Conservation (phyloP, 1,284 basidiomycete genomes). For the Ceratobasidium sp. region DNA sequence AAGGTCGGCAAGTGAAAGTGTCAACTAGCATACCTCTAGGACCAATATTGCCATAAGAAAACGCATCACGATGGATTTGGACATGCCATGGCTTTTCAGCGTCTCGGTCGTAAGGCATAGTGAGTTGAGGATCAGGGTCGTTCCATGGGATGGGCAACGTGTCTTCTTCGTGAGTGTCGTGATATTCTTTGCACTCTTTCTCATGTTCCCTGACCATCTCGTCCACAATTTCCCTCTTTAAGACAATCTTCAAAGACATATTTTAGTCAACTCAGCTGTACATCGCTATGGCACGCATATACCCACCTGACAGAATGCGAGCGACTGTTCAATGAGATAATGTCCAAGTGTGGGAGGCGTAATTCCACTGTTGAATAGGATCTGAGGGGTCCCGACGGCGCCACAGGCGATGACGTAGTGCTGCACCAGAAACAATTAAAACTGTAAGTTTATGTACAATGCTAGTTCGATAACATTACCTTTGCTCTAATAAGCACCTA, state of each 20-base stretch:
- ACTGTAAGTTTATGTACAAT: neutral
- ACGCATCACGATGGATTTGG: conserved; percentile 59
- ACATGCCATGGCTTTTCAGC: neutral
- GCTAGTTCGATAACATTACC: neutral
- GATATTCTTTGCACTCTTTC: conserved; percentile 51
- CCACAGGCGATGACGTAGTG: conserved; percentile 43
- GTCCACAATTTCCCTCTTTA: neutral
- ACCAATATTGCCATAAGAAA: conserved; percentile 55
- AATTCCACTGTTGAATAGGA: conserved; percentile 42
- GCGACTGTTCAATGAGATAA: conserved; percentile 44
- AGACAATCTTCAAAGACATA: conserved; percentile 10
- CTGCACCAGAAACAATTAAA: neutral
- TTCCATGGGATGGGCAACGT: conserved; percentile 54
- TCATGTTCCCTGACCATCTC: neutral
- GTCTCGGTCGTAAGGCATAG: conserved; percentile 52
- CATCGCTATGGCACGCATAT: neutral
- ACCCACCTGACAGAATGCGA: conserved; percentile 45
- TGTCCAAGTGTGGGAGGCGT: conserved; percentile 17
- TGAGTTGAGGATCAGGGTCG: conserved; percentile 59
- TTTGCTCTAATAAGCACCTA: neutral
- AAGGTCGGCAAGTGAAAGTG: too few relatives aligned
- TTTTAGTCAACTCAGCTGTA: neutral
- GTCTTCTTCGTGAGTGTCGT: conserved; percentile 55
- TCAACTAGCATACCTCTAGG: too few relatives aligned
- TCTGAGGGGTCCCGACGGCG: conserved; percentile 38